Evolutionary conservation across 768 basidiomycete genomes (phyloP), one percentile per base, ranked within the genome.

Genomic region (Bullera alba): DNA sequence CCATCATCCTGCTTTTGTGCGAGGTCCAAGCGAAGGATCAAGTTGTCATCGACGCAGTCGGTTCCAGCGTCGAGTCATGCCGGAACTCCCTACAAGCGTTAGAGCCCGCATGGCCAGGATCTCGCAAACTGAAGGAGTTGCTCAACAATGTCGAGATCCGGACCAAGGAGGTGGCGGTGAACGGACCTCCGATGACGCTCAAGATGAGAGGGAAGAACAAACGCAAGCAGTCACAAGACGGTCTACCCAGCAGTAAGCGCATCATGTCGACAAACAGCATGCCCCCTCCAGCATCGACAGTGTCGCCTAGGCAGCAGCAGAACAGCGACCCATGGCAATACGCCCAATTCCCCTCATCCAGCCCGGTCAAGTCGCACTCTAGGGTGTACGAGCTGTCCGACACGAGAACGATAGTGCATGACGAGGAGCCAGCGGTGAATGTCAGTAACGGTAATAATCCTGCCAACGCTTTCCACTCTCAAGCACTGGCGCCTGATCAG

Each of bases 21-120:
- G 67, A 69, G 36, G 67, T 69, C 0, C 63, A 63, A 42, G 63
- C 63, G 6, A 46, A 51, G 16, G 67, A 69, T 30, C 63, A 69
- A n/a, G 42, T 65, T 8, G 62, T 69, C 17, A 51, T 63, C 19
- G 63, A 69, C 21, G 56, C 67, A 1, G 67, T 69, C 2, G 67
- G 53, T 29, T 49, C 55, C 1, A 52, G 60, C n/a, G 63, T 69
- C 14, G 63, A 69, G 25, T 51, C 58, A 2, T 58, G 54, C 19
- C 51, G 61, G 16, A 42, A 55, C 21, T 50, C 45, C 8, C 44
- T 69, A 14, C 61, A 58, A 29, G 51, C 58, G 1, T 49, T 69
- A 5, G 67, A 69, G 42, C 67, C 67, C 1, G 63, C 60, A n/a
- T 69, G 67, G 67, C 67, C 67, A 4, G 67, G 67, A 22, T 55